Evolutionary conservation across 768 basidiomycete species (phyloP).

Genomic region (Lactarius pseudohatsudake): DNA sequence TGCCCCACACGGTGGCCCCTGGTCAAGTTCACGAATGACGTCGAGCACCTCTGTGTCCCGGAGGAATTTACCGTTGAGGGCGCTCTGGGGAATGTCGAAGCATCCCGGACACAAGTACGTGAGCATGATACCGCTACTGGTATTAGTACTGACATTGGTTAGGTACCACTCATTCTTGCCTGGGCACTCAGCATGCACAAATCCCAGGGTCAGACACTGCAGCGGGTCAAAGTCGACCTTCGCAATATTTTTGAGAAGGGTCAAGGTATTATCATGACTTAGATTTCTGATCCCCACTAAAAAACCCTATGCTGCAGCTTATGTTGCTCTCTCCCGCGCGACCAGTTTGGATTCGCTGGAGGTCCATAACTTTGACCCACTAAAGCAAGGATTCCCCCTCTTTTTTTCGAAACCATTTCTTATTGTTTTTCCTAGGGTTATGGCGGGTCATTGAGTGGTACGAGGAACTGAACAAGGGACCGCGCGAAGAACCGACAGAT

Average conservation of each 20-base stretch:
- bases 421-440: constrained; percentile 44
- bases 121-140: constrained; percentile 1
- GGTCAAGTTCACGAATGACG: constrained; percentile 55
- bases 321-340: constrained; percentile 73
- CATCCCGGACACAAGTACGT: constrained; percentile 55
- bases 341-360: constrained; percentile 63
- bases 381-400: constrained; percentile 45
- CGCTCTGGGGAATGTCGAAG: constrained; percentile 57
- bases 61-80: constrained; percentile 63
- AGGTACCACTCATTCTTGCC: constrained; percentile 67
- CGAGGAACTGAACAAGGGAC: not conserved
- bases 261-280: constrained; percentile 49
- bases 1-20: constrained; percentile 51
- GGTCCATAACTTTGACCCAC: constrained; percentile 61
- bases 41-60: constrained; percentile 50
- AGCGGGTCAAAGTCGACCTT: constrained; percentile 80
- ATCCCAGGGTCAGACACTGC: constrained; percentile 86
- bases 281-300: not conserved
- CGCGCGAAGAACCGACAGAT: not conserved
- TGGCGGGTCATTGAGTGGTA: constrained; percentile 61
- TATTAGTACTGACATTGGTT: not conserved
- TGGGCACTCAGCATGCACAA: constrained; percentile 91
- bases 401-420: constrained; percentile 3
- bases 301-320: constrained; percentile 43
- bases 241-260: constrained; percentile 75